A percentile compares a stretch with the other conserved stretches of the same genome.
phyloP scores from a whole-genome alignment of 83 land plant species.

The Picea engelmannii region DNA sequence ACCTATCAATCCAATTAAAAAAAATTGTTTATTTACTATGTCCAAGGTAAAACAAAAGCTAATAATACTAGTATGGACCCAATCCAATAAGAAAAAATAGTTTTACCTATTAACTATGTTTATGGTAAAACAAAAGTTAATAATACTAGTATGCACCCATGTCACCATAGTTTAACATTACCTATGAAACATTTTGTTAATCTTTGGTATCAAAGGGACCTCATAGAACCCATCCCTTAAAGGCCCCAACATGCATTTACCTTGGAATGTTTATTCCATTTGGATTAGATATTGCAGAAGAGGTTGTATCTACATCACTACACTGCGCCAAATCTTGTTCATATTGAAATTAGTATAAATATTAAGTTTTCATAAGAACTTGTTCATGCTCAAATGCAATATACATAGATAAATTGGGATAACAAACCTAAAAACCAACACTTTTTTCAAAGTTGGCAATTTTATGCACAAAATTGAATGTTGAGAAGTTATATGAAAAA shows the following conservation, averaged over 20 bases:
- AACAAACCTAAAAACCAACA: conserved; percentile 84
- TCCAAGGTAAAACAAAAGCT: not conserved
- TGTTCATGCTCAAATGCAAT: not conserved
- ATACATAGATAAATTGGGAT: not conserved
- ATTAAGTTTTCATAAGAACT: conserved; percentile 36
- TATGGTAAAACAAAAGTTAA: too few species aligned
- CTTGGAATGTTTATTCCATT: conserved; percentile 93
- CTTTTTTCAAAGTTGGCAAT: conserved; percentile 95
- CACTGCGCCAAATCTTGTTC: conserved; percentile 86
- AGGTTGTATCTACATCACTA: conserved; percentile 77
- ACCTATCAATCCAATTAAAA: conserved; percentile 36
- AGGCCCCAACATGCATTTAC: conserved; percentile 10
- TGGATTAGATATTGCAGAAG: conserved; percentile 69
- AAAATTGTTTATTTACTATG: not conserved
- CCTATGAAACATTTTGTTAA: too few species aligned
- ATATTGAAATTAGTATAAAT: not conserved
- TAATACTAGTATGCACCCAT: too few species aligned
- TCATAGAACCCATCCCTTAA: too few species aligned
- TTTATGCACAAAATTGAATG: conserved; percentile 95
- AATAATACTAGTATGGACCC: too few species aligned
- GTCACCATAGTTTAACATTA: too few species aligned
- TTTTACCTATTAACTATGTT: not conserved
- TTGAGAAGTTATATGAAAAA: conserved; percentile 67
- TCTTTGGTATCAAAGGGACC: too few species aligned
- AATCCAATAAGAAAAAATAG: not conserved